A percentile compares a stretch with the other conserved stretches of the same genome.
phyloP scores from a whole-genome alignment of 305 asterid genomes.

The Coffea humblotiana region DNA sequence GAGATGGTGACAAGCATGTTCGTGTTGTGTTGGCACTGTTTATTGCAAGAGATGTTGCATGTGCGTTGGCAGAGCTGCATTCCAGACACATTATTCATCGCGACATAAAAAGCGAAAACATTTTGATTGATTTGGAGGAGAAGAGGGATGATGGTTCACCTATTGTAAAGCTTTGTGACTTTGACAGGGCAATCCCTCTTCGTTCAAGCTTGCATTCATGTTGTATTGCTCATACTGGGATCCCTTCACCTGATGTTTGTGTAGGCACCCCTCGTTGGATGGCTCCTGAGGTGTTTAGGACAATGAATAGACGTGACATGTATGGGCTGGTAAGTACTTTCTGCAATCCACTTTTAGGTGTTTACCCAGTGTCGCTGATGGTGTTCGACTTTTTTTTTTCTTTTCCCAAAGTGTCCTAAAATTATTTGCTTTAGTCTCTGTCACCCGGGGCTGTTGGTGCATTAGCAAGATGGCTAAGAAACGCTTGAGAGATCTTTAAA shows the following conservation, averaged over 20 bases:
- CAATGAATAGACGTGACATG: constrained; percentile 44
- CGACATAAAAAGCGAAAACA: constrained; percentile 81
- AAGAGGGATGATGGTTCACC: constrained; percentile 70
- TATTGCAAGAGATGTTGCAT: constrained; percentile 64
- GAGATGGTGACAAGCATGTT: constrained; percentile 57
- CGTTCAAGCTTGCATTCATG: constrained; percentile 69
- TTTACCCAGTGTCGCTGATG: neutral
- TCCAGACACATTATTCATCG: constrained; percentile 78
- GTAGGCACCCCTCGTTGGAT: constrained; percentile 99
- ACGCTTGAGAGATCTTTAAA: too few relatives aligned
- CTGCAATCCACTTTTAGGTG: neutral
- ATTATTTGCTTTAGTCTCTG: too few relatives aligned
- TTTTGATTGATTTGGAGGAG: constrained; percentile 70
- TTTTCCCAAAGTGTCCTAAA: neutral
- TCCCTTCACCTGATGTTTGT: constrained; percentile 75
- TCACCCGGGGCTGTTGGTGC: too few relatives aligned
- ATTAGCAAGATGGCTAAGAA: too few relatives aligned
- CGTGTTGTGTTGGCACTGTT: constrained; percentile 43
- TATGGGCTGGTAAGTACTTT: constrained; percentile 82
- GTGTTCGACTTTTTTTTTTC: neutral
- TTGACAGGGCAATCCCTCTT: constrained; percentile 86
- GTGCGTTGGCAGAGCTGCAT: constrained; percentile 61
- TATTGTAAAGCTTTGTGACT: constrained; percentile 80
- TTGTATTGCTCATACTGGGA: constrained; percentile 82
- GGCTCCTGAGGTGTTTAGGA: constrained; percentile 88